Conservation (phyloP, 139 green algal genomes). For the Chlorella ohadii region DNA sequence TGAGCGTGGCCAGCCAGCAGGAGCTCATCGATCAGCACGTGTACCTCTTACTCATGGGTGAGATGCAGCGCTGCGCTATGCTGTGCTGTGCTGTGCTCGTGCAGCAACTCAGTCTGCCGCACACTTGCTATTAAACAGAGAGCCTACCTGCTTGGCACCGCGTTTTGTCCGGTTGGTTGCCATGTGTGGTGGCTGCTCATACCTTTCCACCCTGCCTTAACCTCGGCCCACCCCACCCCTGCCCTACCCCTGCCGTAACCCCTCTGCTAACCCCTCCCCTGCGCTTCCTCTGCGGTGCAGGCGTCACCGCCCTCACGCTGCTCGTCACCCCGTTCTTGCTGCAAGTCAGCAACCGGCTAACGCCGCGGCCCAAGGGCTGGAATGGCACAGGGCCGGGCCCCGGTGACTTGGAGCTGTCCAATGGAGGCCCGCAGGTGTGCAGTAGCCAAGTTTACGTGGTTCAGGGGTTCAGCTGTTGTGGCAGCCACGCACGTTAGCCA, state of each 20-base stretch:
- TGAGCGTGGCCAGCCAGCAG: slow-evolving; percentile 82
- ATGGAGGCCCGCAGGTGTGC: too few relatives aligned
- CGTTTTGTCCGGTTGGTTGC: too few relatives aligned
- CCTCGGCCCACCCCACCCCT: neutral
- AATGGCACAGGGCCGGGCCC: too few relatives aligned
- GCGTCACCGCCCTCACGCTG: slow-evolving; percentile 92
- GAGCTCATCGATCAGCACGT: slow-evolving; percentile 80
- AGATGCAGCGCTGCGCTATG: neutral
- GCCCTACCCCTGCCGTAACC: too few relatives aligned
- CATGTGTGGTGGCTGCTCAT: too few relatives aligned
- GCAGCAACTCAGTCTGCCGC: too few relatives aligned
- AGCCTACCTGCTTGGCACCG: too few relatives aligned
- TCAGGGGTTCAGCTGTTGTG: too few relatives aligned
- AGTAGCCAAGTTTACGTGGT: too few relatives aligned
- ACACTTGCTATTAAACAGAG: too few relatives aligned
- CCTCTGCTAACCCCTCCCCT: too few relatives aligned
- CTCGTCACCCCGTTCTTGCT: slow-evolving; percentile 92
- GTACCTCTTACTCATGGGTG: slow-evolving; percentile 92
- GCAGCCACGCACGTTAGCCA: too few relatives aligned
- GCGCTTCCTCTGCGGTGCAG: slow-evolving; percentile 39
- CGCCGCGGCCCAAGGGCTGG: neutral
- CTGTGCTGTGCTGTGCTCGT: neutral
- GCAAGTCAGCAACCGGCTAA: slow-evolving; percentile 11
- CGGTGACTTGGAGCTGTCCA: slow-evolving; percentile 5
- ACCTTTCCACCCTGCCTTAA: neutral